Conservation (phyloP, 148 eudicot species). For the Chenopodium berlandieri region DNA sequence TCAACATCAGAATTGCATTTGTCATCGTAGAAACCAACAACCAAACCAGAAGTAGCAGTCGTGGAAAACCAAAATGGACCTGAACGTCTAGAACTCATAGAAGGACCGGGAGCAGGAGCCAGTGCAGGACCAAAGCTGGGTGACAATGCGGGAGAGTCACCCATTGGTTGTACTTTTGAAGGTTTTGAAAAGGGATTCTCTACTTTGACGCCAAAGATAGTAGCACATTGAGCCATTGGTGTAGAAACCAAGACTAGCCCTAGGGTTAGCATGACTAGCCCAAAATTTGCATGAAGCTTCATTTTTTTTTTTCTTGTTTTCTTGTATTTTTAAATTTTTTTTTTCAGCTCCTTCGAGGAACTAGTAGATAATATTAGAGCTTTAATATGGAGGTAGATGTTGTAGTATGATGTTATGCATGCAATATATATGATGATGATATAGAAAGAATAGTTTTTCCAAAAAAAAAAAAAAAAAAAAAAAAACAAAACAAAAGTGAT, state of each 20-base stretch:
- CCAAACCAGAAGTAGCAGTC: neutral
- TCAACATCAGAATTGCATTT: constrained; percentile 17
- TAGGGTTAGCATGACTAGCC: constrained; percentile 7
- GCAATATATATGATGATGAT: neutral
- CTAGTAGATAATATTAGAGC: neutral
- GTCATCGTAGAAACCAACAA: constrained; percentile 12
- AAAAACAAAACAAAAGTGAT: neutral
- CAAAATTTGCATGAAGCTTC: neutral
- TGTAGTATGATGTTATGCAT: neutral
- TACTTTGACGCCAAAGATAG: neutral
- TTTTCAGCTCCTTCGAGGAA: neutral
- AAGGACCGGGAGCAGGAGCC: constrained; percentile 6
- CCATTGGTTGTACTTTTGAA: neutral
- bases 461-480: neutral
- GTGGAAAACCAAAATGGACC: neutral
- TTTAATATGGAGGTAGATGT: neutral
- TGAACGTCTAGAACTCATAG: neutral
- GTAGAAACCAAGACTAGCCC: constrained; percentile 5
- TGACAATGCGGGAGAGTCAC: neutral
- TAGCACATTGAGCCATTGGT: neutral
- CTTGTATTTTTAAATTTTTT: neutral
- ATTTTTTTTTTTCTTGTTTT: neutral
- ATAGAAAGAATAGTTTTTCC: neutral
- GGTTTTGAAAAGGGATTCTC: neutral
- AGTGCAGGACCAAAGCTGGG: neutral